Base-by-base conservation (phyloP, 352 stramenopile genomes). In the Pythium sp. region DNA sequence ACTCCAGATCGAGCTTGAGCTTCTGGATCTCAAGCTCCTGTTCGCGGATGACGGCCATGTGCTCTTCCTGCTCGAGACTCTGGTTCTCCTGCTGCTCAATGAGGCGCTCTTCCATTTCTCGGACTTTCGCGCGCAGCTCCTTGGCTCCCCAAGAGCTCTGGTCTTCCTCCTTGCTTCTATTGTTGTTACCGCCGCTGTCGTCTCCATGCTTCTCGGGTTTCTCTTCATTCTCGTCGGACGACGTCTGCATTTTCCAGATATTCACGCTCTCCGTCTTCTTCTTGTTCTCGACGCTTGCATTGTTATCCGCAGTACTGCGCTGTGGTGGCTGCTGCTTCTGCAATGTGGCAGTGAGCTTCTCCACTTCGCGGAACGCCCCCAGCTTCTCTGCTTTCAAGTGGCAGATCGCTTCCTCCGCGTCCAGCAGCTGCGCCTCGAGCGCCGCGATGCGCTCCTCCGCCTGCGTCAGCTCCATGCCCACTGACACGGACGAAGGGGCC, bases 371-470 rank as follows among this genome's bases (percentile, higher is more conserved):
- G 66, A 80, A 67, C 7, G 85, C 78, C 15, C 79, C 76, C 11
- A 84, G 67, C 34, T 90, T 91, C 78, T 94, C 86, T 0, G 84
- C 82, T 61, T 86, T 81, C 11, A 94, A 72, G 72, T 94, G 86
- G 68, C 81, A 87, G 49, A 92, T 91, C 4, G 79, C 81, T 66
- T 94, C 84, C 56, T 94, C 86, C 7, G 81, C 79, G 58, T 88
- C 76, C 61, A 94, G 70, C 24, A 92, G 72, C 65, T 85, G 78
- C 26, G 67, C 58, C 60, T 90, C 79, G 18, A 94, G 73, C 59
- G 62, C 58, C 6, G 62, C 59, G 11, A 92, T 68, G 11, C 78
- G 77, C 58, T 91, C 82, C 24, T 36, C 14, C 1, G 81, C 77
- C 38, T 75, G 78, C 54, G 70, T 72, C 2, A 92, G 76, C 70